Evolutionary conservation across 2,329 filamentous ascomycete genomes (phyloP).

Genomic region (Monilinia fructigena): DNA sequence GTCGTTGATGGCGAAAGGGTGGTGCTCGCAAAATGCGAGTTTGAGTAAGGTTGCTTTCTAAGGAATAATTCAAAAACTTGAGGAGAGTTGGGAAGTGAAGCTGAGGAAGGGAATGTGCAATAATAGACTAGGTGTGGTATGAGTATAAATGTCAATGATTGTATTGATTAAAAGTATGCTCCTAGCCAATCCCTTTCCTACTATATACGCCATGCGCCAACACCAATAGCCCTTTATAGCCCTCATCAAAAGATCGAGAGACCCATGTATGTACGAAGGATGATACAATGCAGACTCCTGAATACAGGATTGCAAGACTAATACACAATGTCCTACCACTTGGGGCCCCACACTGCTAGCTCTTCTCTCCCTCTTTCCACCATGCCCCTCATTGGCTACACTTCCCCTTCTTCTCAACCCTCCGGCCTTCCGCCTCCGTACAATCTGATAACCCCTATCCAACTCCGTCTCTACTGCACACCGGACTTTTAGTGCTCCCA

Average conservation of each 20-base stretch:
- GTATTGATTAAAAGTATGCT: neutral
- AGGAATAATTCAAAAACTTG: too few species aligned
- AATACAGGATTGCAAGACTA: neutral
- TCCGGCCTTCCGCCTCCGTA: slow-evolving; percentile 54
- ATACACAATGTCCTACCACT: slow-evolving; percentile 25
- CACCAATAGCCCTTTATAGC: neutral
- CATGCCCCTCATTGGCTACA: slow-evolving; percentile 36
- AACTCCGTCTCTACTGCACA: slow-evolving; percentile 86
- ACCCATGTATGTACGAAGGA: neutral
- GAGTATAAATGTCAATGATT: too few species aligned
- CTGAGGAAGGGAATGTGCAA: too few species aligned
- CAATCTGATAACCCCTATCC: slow-evolving; percentile 79
- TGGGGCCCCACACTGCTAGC: slow-evolving; percentile 35
- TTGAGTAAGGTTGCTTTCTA: too few species aligned
- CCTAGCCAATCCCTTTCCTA: neutral
- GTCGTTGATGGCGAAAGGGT: too few species aligned
- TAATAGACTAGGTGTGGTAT: too few species aligned
- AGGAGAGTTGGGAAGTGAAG: too few species aligned
- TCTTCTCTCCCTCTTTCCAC: slow-evolving; percentile 34
- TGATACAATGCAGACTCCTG: neutral
- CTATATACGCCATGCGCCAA: neutral
- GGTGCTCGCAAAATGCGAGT: too few species aligned
- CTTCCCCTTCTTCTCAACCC: slow-evolving; percentile 39
- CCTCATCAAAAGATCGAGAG: neutral
- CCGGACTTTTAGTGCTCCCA: slow-evolving; percentile 76